Evolutionary conservation across 495 filamentous ascomycete species (phyloP).

Genomic region (Neurospora sp.): DNA sequence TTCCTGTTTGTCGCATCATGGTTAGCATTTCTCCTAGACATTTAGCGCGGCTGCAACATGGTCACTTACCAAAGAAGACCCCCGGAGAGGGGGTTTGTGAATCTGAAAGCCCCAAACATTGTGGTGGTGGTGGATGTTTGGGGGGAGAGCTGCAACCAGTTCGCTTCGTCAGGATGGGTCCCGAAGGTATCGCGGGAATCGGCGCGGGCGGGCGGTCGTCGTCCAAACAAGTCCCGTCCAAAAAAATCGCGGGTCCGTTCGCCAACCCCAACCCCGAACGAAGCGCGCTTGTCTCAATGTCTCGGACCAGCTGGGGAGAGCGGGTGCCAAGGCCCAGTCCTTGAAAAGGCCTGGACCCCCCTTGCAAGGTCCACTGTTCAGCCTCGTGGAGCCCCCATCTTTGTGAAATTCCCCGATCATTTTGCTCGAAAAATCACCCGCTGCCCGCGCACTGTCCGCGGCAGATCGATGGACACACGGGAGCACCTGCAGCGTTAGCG

Average conservation of each 20-base stretch:
- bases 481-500: neutral
- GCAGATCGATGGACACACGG: neutral
- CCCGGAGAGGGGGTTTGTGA: slow-evolving; percentile 61
- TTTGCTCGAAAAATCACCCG: neutral
- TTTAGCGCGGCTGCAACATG: neutral
- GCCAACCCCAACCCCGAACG: neutral
- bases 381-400: neutral
- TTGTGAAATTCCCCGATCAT: neutral
- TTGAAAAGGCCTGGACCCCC: neutral
- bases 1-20: slow-evolving; percentile 51
- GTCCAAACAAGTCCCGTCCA: neutral
- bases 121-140: slow-evolving; percentile 10
- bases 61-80: slow-evolving; percentile 71
- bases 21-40: neutral
- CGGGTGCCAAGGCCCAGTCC: neutral
- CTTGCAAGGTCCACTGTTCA: neutral
- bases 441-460: neutral
- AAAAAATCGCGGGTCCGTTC: neutral
- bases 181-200: neutral
- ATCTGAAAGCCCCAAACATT: slow-evolving; percentile 78
- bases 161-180: slow-evolving; percentile 2
- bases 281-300: neutral
- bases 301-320: neutral
- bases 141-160: neutral
- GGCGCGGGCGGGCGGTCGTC: neutral